Percentiles rank a stretch among this genome's conserved stretches.
phyloP scores from a whole-genome alignment of 2,329 filamentous ascomycete species.

The Fusarium solani-melongenae region DNA sequence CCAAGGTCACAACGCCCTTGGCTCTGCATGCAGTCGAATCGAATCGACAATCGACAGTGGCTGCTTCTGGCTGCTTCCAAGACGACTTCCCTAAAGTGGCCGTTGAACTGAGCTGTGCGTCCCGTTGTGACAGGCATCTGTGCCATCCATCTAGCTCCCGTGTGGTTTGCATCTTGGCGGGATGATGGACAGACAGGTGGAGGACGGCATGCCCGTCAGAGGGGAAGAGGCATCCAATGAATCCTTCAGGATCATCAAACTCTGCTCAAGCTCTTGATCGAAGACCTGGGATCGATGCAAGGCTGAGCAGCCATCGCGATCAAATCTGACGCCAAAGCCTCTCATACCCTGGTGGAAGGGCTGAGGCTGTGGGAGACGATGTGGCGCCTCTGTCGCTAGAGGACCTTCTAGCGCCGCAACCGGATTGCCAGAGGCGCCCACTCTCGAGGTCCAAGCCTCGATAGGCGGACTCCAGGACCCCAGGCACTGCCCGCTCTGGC shows the following conservation, averaged over 20 bases:
- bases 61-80: slow-evolving; percentile 16
- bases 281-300: slow-evolving; percentile 28
- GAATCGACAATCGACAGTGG: not conserved
- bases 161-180: slow-evolving; percentile 21
- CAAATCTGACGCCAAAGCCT: not conserved
- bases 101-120: slow-evolving; percentile 18
- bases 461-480: slow-evolving; percentile 13
- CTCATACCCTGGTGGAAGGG: slow-evolving; percentile 13
- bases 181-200: slow-evolving; percentile 1
- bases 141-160: slow-evolving; percentile 38
- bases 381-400: not conserved
- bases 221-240: slow-evolving; percentile 42
- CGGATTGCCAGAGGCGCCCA: slow-evolving; percentile 4
- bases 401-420: not conserved
- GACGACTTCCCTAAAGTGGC: not conserved
- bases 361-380: slow-evolving; percentile 36
- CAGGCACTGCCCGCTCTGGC: slow-evolving; percentile 29
- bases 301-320: slow-evolving; percentile 30
- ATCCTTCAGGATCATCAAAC: slow-evolving; percentile 26
- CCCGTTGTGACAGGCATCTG: slow-evolving; percentile 27
- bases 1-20: slow-evolving; percentile 19
- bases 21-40: not conserved
- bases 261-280: not conserved
- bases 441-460: slow-evolving; percentile 35
- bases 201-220: slow-evolving; percentile 10